Evolutionary conservation across 768 basidiomycete species (phyloP), one percentile per base, ranked within the genome.

Genomic region (Amanita muscaria): DNA sequence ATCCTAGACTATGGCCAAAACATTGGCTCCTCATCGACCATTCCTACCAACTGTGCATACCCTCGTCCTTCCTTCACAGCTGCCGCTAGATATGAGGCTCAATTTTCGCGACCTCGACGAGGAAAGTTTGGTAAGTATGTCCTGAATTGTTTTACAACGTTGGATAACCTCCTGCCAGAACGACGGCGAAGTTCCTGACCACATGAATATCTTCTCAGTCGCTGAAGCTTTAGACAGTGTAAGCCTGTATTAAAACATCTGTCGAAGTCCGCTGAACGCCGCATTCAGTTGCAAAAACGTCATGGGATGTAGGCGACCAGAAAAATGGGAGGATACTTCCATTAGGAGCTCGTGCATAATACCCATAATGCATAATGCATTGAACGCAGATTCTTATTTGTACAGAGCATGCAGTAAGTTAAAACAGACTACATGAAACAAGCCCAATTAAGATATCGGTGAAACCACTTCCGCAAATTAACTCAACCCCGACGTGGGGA

Each of bases 31-130:
- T 0, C 63, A 64, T 18, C 70, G 78, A 45, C 88, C 88, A 4
- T 88, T 83, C 60, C 63, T 64, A 23, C 88, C 88, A 1, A 77
- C 81, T 2, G 71, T 87, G 4, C 88, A 91, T 63, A 77, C 73
- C 32, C 59, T 90, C 3, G 64, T 88, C 16, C 56, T 90, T 21
- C 88, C 88, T 15, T 83, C 87, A 5, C 76, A 74, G 56, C 48
- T 90, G 12, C 88, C 88, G 15, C 57, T 77, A 3, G 88, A 90
- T 56, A 69, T 90, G 37, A 68, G 74, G 29, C 56, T 79, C 36
- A 73, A 74, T 40, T 74, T 87, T 53, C 80, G 88, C 24, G 76
- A 77, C 55, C 61, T 90, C 15, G 79, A 88, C 47, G 84, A 86
- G 55, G 58, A 59, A 18, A 61, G 62, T 44, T 41, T 85, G 56